These are phyloP conservation scores for Russula olivacea DNA, from an alignment of 768 basidiomycete genomes.

Conservation along the genomic window DNA sequence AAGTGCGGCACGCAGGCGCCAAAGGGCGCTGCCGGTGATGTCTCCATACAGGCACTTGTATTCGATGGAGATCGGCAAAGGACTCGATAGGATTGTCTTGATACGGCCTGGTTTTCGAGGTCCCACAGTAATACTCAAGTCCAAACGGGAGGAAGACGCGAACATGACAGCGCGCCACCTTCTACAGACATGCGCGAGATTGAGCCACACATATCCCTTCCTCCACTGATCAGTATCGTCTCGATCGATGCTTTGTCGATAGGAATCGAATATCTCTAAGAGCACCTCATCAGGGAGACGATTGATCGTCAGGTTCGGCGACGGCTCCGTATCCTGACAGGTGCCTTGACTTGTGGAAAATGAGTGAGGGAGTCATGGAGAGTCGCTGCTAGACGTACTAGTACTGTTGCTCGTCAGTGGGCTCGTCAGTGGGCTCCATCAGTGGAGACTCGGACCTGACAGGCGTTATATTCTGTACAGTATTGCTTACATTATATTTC, in stretches of 20 bases:
- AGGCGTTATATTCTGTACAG: too few species aligned
- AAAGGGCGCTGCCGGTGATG: too few species aligned
- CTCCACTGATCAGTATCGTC: not conserved
- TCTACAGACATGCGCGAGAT: constrained; percentile 5
- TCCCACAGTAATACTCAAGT: not conserved
- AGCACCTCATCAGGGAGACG: not conserved
- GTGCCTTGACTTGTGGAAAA: not conserved
- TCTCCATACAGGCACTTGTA: not conserved
- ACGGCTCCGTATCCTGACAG: not conserved
- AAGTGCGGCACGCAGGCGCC: not conserved
- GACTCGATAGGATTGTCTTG: not conserved
- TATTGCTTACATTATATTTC: too few species aligned
- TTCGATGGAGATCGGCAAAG: not conserved
- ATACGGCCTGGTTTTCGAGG: not conserved
- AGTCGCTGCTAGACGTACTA: not conserved
- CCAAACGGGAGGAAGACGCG: not conserved
- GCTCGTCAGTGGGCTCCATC: too few species aligned
- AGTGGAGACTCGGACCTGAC: too few species aligned
- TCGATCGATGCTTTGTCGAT: not conserved
- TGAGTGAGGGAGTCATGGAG: not conserved
- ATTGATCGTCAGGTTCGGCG: not conserved
- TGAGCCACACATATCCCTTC: constrained; percentile 24
- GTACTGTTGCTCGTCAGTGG: not conserved
- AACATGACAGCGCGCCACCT: not conserved
- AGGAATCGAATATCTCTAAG: not conserved